Evolutionary conservation across 2,329 filamentous ascomycete genomes (phyloP), one percentile per base, ranked within the genome.

Genomic region (Endocalyx cinctus): DNA sequence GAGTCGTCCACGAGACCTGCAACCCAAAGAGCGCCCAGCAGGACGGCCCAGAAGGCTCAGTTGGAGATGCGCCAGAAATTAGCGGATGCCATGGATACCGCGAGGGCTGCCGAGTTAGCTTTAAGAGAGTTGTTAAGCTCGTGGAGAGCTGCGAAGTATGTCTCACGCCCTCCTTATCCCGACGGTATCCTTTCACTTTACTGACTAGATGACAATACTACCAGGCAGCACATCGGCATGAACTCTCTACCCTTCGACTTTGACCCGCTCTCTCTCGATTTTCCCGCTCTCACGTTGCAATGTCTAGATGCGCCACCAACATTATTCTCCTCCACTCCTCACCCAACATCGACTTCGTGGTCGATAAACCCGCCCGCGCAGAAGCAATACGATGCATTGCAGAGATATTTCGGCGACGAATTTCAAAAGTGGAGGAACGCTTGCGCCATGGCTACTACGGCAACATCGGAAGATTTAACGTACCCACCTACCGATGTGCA

Each of bases 251-350:
- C 78, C 3, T 82, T 82, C 48, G 84, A 90, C 45, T 94, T 95
- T 62, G 86, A 96, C 46, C 84, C 90, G 20, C 77, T 89, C 40
- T 72, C 84, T 5, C 78, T 94, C 55, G 87, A 87, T 39, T 96
- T 95, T 51, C 87, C 89, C 6, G 81, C 84, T 6, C 72, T 97
- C 25, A 87, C 83, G 22, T 74, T 96, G 10, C 85, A 84, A 43
- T 82, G 90, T 45, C 77, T 97, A 1, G 78, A 84, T 22, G 72
- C 45, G 8, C 87, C 89, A 4, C 81, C 86, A 4, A 92, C 87
- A 1, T 69, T 96, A 6, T 90, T 89, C 63, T 84, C 86, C 8
- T 77, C 82, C 1, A 86, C 82, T 6, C 87, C 88, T 18, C 83
- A 94, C 50, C 70, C 87, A 2, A 87, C 83, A 0, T 70, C 77